phyloP scores from a whole-genome alignment of 2,329 filamentous ascomycete species.

The Clarireedia sp. region DNA sequence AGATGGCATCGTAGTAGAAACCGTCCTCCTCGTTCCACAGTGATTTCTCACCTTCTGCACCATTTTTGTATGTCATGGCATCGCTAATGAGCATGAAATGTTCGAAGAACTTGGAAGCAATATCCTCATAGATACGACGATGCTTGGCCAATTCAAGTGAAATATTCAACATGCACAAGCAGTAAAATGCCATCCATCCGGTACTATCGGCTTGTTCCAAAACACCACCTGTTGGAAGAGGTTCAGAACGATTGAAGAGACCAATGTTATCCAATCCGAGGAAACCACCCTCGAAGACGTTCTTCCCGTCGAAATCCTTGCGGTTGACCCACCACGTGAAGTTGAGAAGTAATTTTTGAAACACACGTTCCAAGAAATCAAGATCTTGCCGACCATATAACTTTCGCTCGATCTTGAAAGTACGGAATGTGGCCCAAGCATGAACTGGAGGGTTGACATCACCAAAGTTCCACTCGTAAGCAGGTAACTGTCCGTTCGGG shows the following conservation, averaged over 20 bases:
- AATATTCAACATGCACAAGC: conserved; percentile 93
- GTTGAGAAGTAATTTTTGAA: conserved; percentile 91
- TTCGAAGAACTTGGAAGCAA: conserved; percentile 97
- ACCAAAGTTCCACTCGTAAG: conserved; percentile 94
- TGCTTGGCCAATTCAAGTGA: conserved; percentile 92
- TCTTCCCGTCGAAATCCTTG: conserved; percentile 90
- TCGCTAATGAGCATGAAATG: conserved; percentile 98
- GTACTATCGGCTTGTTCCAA: conserved; percentile 96
- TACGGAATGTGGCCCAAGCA: conserved; percentile 90
- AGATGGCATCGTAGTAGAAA: conserved; percentile 98
- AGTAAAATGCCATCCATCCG: conserved; percentile 99
- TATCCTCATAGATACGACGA: conserved; percentile 88
- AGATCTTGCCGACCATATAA: conserved; percentile 91
- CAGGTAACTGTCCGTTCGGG: conserved; percentile 88
- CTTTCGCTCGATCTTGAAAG: conserved; percentile 97
- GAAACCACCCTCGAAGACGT: conserved; percentile 95
- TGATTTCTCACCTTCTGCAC: conserved; percentile 65
- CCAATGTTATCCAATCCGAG: conserved; percentile 95
- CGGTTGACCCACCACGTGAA: conserved; percentile 99
- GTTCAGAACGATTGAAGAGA: conserved; percentile 93
- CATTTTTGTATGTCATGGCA: conserved; percentile 82
- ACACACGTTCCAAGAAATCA: conserved; percentile 91
- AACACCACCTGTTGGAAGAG: conserved; percentile 83
- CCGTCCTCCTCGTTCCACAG: conserved; percentile 95
- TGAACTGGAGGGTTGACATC: conserved; percentile 96